phyloP scores from a whole-genome alignment of 495 filamentous ascomycete species.

The Astrocystis sublimbata region DNA sequence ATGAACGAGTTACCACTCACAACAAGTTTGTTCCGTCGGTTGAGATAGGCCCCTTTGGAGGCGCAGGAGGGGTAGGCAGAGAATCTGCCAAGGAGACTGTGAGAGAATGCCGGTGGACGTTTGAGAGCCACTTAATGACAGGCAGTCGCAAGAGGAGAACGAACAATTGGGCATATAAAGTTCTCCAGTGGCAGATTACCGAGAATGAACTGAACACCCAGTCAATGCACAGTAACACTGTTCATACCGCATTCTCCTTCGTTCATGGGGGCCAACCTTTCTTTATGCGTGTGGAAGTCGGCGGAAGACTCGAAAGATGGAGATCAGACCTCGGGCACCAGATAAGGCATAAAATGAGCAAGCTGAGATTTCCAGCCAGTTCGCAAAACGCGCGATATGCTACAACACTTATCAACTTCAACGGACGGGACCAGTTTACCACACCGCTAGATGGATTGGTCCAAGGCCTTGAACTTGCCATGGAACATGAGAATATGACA shows the following conservation, averaged over 20 bases:
- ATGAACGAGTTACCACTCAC: slow-evolving; percentile 5
- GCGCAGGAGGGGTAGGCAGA: slow-evolving; percentile 9
- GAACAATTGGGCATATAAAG: slow-evolving; percentile 20
- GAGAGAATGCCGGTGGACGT: slow-evolving; percentile 18
- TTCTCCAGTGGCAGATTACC: slow-evolving; percentile 16
- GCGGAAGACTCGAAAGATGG: slow-evolving; percentile 19
- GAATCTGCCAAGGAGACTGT: slow-evolving; percentile 4
- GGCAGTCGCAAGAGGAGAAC: slow-evolving; percentile 9
- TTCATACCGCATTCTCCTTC: slow-evolving; percentile 27
- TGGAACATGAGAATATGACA: slow-evolving; percentile 28
- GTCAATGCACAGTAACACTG: slow-evolving; percentile 13
- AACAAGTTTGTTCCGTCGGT: slow-evolving; percentile 12
- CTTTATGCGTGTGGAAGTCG: slow-evolving; percentile 25
- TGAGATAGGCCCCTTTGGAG: slow-evolving; percentile 8
- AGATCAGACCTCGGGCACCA: slow-evolving; percentile 13
- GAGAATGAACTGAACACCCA: slow-evolving; percentile 18
- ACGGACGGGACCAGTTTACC: background rate
- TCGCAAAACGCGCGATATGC: background rate
- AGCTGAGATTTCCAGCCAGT: slow-evolving; percentile 8
- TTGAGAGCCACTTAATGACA: slow-evolving; percentile 11
- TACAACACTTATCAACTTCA: slow-evolving; percentile 16
- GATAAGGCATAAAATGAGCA: slow-evolving; percentile 12
- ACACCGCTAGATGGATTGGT: slow-evolving; percentile 26
- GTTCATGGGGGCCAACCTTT: slow-evolving; percentile 22
- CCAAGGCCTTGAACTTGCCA: slow-evolving; percentile 18